A percentile compares a stretch with the other conserved stretches of the same genome.
phyloP scores from a whole-genome alignment of 495 filamentous ascomycete species.

The Bryoglossum gracile region DNA sequence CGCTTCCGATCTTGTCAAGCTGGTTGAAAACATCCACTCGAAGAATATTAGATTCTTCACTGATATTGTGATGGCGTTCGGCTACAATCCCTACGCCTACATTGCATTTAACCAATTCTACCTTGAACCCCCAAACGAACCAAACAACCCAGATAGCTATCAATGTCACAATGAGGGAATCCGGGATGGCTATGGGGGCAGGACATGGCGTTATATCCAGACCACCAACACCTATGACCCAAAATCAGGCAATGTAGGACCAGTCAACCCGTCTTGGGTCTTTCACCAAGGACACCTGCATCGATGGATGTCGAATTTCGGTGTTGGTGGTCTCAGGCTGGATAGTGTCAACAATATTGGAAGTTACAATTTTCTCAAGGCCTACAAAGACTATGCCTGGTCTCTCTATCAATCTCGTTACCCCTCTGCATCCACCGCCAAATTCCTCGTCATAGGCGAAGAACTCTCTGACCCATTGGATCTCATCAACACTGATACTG shows the following conservation, averaged over 20 bases:
- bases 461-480: slow-evolving; percentile 26
- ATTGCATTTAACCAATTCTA: slow-evolving; percentile 26
- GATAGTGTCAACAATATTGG: slow-evolving; percentile 30
- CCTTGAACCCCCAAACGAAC: slow-evolving; percentile 16
- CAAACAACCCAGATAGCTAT: slow-evolving; percentile 25
- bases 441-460: slow-evolving; percentile 30
- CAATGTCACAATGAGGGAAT: slow-evolving; percentile 19
- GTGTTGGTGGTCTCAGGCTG: slow-evolving; percentile 27
- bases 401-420: slow-evolving; percentile 20
- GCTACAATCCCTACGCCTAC: slow-evolving; percentile 26
- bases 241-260: slow-evolving; percentile 9
- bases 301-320: slow-evolving; percentile 30
- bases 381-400: slow-evolving; percentile 27
- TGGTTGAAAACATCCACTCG: slow-evolving; percentile 24
- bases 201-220: slow-evolving; percentile 24
- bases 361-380: slow-evolving; percentile 28
- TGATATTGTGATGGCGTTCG: slow-evolving; percentile 30
- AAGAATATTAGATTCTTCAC: slow-evolving; percentile 25
- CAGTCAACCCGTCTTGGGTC: slow-evolving; percentile 24
- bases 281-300: slow-evolving; percentile 27
- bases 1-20: slow-evolving; percentile 16
- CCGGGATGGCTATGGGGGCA: slow-evolving; percentile 25
- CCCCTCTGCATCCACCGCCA: slow-evolving; percentile 13
- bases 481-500: slow-evolving; percentile 20
- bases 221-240: slow-evolving; percentile 23